These are phyloP conservation scores for Chlamydomonas asymmetrica DNA, from an alignment of 139 green algal species.

Conservation along the genomic window DNA sequence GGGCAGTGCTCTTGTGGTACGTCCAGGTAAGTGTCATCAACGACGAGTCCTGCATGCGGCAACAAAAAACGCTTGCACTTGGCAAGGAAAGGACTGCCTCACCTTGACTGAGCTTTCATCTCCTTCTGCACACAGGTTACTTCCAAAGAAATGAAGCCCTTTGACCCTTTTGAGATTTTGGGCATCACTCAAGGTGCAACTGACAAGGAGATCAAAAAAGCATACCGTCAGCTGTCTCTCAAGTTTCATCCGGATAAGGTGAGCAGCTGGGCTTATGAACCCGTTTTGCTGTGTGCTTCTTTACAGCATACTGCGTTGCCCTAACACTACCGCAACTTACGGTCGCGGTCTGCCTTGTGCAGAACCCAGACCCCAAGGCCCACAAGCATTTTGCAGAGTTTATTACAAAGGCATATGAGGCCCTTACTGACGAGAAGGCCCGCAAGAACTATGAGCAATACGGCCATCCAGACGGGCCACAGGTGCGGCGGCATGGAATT, in stretches of 20 bases:
- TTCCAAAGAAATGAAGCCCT: slow-evolving; percentile 61
- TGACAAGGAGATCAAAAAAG: slow-evolving; percentile 80
- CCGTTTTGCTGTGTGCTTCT: background rate
- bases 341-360: background rate
- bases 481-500: slow-evolving; percentile 38
- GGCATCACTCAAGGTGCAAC: slow-evolving; percentile 54
- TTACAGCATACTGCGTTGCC: background rate
- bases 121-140: too few relatives aligned
- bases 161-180: slow-evolving; percentile 93
- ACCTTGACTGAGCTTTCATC: too few relatives aligned
- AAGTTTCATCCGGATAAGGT: slow-evolving; percentile 90
- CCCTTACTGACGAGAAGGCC: slow-evolving; percentile 73
- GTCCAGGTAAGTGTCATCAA: slow-evolving; percentile 42
- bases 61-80: too few relatives aligned
- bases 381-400: slow-evolving; percentile 81
- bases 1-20: slow-evolving; percentile 56
- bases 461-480: slow-evolving; percentile 85
- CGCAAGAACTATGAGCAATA: slow-evolving; percentile 89
- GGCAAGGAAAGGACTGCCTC: too few relatives aligned
- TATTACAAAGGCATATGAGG: slow-evolving; percentile 80
- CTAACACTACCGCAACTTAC: background rate
- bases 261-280: background rate
- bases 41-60: too few relatives aligned
- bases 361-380: slow-evolving; percentile 86
- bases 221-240: slow-evolving; percentile 78